These are phyloP conservation scores for Buddleja alternifolia DNA, from an alignment of 257 asterid genomes.

Conservation along the genomic window DNA sequence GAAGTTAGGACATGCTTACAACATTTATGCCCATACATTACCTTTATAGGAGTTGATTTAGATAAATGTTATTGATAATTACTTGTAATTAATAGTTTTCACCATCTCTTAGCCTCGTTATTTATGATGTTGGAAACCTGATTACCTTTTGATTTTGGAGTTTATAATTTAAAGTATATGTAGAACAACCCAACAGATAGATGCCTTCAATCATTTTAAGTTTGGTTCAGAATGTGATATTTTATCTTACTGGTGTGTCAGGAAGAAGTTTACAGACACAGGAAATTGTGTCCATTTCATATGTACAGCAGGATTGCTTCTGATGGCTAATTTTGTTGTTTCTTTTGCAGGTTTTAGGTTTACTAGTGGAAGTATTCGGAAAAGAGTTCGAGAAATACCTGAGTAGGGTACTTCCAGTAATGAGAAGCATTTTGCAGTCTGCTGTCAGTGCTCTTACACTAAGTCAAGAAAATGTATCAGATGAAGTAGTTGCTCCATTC, in stretches of 20 bases:
- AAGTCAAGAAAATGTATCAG: slow-evolving; percentile 44
- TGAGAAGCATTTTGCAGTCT: slow-evolving; percentile 62
- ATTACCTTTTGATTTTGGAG: background rate
- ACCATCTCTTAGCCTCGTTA: background rate
- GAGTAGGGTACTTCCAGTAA: slow-evolving; percentile 48
- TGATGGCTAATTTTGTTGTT: slow-evolving; percentile 27
- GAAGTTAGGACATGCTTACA: background rate
- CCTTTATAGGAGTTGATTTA: background rate
- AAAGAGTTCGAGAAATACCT: slow-evolving; percentile 55
- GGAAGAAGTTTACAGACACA: background rate
- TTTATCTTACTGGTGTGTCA: slow-evolving; percentile 10
- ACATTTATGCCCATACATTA: too few species aligned
- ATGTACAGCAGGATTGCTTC: slow-evolving; percentile 1
- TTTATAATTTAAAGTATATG: background rate
- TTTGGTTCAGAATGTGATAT: background rate
- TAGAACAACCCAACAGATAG: background rate
- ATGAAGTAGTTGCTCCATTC: slow-evolving; percentile 51
- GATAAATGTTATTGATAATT: background rate
- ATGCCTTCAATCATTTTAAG: background rate
- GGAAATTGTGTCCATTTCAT: slow-evolving; percentile 1
- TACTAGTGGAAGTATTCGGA: slow-evolving; percentile 73
- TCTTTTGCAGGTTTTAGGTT: slow-evolving; percentile 73
- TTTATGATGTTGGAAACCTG: background rate
- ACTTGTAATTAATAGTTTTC: background rate
- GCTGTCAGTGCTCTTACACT: slow-evolving; percentile 43